Percentiles rank a stretch among this genome's conserved stretches.
These are phyloP conservation scores for Sporisorium exsertum DNA, from an alignment of 1,284 basidiomycete genomes.

Conservation along the genomic window DNA sequence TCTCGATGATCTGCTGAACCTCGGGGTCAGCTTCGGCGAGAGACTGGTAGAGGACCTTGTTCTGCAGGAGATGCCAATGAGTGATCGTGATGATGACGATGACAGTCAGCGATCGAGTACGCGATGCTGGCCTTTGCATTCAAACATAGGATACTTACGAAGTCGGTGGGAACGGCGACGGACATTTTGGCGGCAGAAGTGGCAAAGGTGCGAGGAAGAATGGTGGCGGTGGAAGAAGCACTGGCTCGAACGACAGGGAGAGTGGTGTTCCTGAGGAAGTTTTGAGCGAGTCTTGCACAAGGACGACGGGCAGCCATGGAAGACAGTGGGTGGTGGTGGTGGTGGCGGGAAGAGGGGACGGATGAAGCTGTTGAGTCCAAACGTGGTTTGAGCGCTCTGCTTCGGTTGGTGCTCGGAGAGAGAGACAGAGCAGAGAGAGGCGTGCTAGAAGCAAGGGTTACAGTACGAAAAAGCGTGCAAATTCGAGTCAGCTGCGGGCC, in stretches of 20 bases:
- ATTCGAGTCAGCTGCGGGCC: conserved; percentile 31
- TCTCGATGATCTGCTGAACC: conserved; percentile 96
- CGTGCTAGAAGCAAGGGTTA: too few relatives aligned
- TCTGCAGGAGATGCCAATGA: conserved; percentile 73
- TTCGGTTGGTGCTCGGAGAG: conserved; percentile 10
- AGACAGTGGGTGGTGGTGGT: conserved; percentile 25
- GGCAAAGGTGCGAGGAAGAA: conserved; percentile 34
- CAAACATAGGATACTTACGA: conserved; percentile 41
- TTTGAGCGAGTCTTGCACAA: conserved; percentile 47
- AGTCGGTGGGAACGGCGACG: conserved; percentile 64
- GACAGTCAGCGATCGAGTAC: conserved; percentile 11
- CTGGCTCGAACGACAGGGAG: conserved; percentile 20
- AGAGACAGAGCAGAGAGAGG: conserved; percentile 7
- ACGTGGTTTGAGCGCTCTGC: conserved; percentile 6
- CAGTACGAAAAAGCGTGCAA: background rate
- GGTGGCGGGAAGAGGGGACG: conserved; percentile 11
- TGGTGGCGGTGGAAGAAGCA: conserved; percentile 14
- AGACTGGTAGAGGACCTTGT: conserved; percentile 88
- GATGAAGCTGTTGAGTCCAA: background rate
- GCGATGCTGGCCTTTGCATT: background rate
- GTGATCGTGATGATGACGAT: background rate
- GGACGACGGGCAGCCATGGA: conserved; percentile 54
- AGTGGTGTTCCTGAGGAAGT: conserved; percentile 35
- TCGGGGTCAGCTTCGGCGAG: conserved; percentile 91
- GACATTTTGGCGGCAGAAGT: conserved; percentile 58